These are phyloP conservation scores for Aspergillus latus DNA, from an alignment of 2,329 filamentous ascomycete species.

Conservation along the genomic window DNA sequence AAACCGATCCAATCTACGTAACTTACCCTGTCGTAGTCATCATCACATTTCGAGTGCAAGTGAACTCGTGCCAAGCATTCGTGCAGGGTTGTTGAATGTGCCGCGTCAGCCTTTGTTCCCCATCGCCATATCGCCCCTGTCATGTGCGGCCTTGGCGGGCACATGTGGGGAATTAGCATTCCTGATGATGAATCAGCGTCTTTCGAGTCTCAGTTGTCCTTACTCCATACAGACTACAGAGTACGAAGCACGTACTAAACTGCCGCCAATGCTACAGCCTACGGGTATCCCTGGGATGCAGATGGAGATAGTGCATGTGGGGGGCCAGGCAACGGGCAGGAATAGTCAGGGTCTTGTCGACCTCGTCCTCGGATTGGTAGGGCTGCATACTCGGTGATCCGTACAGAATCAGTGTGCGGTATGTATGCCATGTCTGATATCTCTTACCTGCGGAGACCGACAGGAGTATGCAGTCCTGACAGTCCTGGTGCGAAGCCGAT, in stretches of 20 bases:
- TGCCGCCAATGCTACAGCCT: too few species aligned
- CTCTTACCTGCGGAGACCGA: too few species aligned
- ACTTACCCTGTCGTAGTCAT: too few species aligned
- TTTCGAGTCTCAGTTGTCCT: not conserved
- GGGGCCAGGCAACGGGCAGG: not conserved
- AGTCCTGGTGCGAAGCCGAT: too few species aligned
- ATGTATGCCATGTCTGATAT: not conserved
- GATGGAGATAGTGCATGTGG: too few species aligned
- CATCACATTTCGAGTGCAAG: too few species aligned
- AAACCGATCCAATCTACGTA: not conserved
- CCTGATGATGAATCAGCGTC: not conserved
- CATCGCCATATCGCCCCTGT: slow-evolving; percentile 20
- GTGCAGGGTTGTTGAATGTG: slow-evolving; percentile 18
- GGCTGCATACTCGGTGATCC: not conserved
- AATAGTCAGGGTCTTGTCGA: slow-evolving; percentile 8
- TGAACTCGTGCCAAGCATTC: slow-evolving; percentile 17
- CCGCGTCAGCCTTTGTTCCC: slow-evolving; percentile 26
- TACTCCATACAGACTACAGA: not conserved
- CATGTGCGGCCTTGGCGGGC: slow-evolving; percentile 24
- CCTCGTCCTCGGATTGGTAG: not conserved
- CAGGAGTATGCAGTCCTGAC: not conserved
- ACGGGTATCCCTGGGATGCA: too few species aligned
- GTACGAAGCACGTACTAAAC: too few species aligned
- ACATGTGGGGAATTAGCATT: slow-evolving; percentile 17
- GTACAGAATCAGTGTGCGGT: not conserved